phyloP scores from a whole-genome alignment of 208 protist species.

The Borovskyia barvae region DNA sequence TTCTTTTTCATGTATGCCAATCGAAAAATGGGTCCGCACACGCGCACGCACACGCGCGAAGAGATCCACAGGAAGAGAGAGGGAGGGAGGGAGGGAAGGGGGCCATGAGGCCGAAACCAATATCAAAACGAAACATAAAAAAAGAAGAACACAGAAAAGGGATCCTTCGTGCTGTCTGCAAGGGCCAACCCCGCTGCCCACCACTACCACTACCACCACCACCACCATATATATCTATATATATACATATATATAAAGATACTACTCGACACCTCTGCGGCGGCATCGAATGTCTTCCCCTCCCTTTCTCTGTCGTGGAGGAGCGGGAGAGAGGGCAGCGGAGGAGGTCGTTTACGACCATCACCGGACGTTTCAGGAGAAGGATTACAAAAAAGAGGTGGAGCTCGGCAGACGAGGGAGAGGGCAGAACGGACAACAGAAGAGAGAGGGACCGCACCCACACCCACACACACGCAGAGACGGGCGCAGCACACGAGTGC shows the following conservation, averaged over 20 bases:
- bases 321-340: too few species aligned
- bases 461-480: too few species aligned
- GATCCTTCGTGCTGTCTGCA: conserved; percentile 1
- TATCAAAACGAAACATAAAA: not conserved
- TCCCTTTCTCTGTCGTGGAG: too few species aligned
- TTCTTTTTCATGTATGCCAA: too few species aligned
- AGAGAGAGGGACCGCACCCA: not conserved
- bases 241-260: too few species aligned
- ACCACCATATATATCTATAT: too few species aligned
- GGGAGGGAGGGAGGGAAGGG: not conserved
- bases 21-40: too few species aligned
- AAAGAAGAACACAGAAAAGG: conserved; percentile 7
- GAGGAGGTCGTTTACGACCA: not conserved
- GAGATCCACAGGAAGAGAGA: not conserved
- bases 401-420: not conserved
- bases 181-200: too few species aligned
- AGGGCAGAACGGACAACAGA: not conserved
- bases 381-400: not conserved
- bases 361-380: not conserved
- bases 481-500: too few species aligned
- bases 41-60: not conserved
- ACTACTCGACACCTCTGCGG: too few species aligned
- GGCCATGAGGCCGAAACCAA: not conserved
- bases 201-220: too few species aligned
- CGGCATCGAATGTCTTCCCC: too few species aligned